Base-by-base conservation (phyloP, 2,329 filamentous ascomycete species). In the Lachnellula occidentalis region DNA sequence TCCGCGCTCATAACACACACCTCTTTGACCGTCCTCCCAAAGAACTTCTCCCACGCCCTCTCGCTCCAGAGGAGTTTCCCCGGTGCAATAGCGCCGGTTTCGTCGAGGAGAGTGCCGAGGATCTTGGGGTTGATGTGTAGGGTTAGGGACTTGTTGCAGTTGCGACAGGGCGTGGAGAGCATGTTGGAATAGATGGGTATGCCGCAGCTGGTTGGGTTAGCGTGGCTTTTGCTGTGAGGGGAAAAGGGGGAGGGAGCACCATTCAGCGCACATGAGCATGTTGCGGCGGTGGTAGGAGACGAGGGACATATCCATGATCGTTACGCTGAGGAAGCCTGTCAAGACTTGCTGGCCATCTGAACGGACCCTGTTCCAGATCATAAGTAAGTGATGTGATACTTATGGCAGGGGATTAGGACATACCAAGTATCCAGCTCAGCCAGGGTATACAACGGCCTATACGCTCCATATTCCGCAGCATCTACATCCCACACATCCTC, bases 41-140 rank as follows among this genome's bases (percentile, higher is more conserved):
- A 68, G 2, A 81, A 63, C 22, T 78, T 69, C 34, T 62, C 64
- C 81, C 81, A 85, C 0, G 81, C 81, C 2, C 69, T 54, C 15
- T 75, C 69, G 5, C 74, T 76, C 70, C 83, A 77, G 17, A 83
- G 67, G 2, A 84, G 68, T 65, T 81, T 82, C 0, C 76, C 77
- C 2, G 72, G 64, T 1, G 67, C 64, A 8, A 83, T 72, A 34
- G 71, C 72, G 5, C 78, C 81, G 0, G 80, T 85, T 65, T 86
- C 82, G 56, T 86, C 76, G 7, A 73, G 49, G 2, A 77, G 60
- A 0, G 63, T 65, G 8, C 74, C 72, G 24, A 78, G 64, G 34
- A 74, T 65, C 9, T 67, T 68, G 4, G 75, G 70, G 58, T 77
- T 78, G 3, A 74, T 63, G 7, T 59, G 58, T 11, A 76, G 68